phyloP scores from a whole-genome alignment of 208 protist genomes.

The Trypanosoma lewisi region DNA sequence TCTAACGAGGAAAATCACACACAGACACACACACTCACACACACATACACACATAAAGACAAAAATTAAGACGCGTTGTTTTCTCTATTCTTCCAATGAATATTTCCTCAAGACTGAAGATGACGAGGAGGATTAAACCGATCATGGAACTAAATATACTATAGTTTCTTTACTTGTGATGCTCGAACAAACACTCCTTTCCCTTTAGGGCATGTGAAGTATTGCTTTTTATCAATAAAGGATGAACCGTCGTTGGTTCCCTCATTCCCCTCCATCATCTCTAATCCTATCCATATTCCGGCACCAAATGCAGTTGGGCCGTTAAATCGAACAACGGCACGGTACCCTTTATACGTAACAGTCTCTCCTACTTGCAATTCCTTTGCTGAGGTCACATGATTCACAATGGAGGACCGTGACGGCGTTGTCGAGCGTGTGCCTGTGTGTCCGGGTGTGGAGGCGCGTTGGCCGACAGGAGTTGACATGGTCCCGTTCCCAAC shows the following conservation, averaged over 20 bases:
- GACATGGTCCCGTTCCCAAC: conserved; percentile 2
- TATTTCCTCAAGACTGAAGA: neutral
- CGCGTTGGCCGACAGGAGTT: neutral
- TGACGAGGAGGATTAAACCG: neutral
- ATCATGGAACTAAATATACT: conserved; percentile 4
- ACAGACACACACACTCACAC: no score
- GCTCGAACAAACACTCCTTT: conserved; percentile 89
- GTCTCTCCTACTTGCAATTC: conserved; percentile 72
- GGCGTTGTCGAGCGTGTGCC: conserved; percentile 24
- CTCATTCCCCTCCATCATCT: conserved; percentile 89
- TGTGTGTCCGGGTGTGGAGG: conserved; percentile 17
- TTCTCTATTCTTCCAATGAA: neutral
- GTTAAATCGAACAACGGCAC: conserved; percentile 84
- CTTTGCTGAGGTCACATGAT: conserved; percentile 52
- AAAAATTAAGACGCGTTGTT: conserved; percentile 5
- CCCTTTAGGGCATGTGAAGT: conserved; percentile 88
- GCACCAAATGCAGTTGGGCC: conserved; percentile 80
- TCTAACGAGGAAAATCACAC: conserved; percentile 15
- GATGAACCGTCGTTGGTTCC: conserved; percentile 88
- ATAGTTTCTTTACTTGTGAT: conserved; percentile 78
- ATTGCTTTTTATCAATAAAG: conserved; percentile 90
- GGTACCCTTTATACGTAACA: conserved; percentile 84
- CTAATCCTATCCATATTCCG: conserved; percentile 86
- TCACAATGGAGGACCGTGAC: conserved; percentile 18
- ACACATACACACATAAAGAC: conserved; percentile 19